Evolutionary conservation across 352 stramenopile genomes (phyloP), one percentile per base, ranked within the genome.

Genomic region (Phytophthora podocarpi): DNA sequence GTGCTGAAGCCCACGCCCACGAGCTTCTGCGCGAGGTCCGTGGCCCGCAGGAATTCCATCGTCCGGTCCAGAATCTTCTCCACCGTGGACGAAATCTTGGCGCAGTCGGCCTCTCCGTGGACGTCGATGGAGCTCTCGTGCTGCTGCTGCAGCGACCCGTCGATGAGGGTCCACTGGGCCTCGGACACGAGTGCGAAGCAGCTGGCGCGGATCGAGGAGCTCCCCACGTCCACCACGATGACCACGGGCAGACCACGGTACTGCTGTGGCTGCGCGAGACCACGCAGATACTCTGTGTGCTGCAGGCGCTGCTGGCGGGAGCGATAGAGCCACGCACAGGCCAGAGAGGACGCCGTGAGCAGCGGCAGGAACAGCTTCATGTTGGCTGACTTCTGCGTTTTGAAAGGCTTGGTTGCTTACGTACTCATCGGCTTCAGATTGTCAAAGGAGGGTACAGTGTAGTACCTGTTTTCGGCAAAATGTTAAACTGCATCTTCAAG

Each of bases 191-290:
- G 48, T 11, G 81, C 74, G 51, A 97, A 98, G 40, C 89, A 92
- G 50, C 85, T 96, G 57, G 89, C 90, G 41, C 94, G 91, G 45
- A 98, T 82, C 32, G 91, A 98, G 15, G 91, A 98, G 70, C 90
- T 98, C 52, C 94, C 95, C 24, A 98, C 78, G 70, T 98, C 95
- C 26, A 98, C 67, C 28, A 95, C 85, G 42, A 98, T 64, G 36
- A 80, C 64, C 24, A 90, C 57, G 20, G 81, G 77, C 20, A 75
- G 54, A 13, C 69, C 70, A 18, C 62, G 67, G 58, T 87, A 89
- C 28, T 69, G 46, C n/a, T 77, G 41, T n/a, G 70, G 67, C 21
- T 78, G 56, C 9, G 76, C 73, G 13, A 69, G 15, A 0, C 78
- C 73, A 4, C 30, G 39, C 15, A 81, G 12, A 26, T 80, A 63